These are phyloP conservation scores for Sequoiadendron giganteum DNA, from an alignment of 75 land plant genomes.

Conservation along the genomic window DNA sequence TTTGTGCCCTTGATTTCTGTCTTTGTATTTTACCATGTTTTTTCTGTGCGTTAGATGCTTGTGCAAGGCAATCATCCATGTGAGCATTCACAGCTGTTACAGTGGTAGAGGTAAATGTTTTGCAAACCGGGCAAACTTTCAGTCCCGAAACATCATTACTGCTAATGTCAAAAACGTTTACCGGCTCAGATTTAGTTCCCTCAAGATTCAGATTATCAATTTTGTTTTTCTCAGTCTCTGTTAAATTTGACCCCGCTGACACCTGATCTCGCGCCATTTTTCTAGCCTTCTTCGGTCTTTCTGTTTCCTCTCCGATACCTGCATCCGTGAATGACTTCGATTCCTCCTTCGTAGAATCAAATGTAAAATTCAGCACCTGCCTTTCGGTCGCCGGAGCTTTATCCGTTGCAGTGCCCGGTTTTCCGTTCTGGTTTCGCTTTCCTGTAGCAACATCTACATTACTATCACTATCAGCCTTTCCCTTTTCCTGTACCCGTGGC, in stretches of 20 bases:
- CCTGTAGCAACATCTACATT: background rate
- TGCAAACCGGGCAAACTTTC: slow-evolving; percentile 81
- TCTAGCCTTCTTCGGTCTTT: background rate
- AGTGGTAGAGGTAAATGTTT: slow-evolving; percentile 61
- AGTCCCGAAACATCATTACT: background rate
- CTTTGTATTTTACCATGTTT: background rate
- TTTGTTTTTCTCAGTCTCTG: background rate
- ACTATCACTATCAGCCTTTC: background rate
- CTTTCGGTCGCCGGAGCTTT: background rate
- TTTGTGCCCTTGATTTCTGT: background rate
- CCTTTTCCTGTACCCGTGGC: background rate
- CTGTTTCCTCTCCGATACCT: background rate
- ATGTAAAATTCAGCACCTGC: background rate
- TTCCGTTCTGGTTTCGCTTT: background rate
- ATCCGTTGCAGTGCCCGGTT: background rate
- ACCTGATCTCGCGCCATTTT: background rate
- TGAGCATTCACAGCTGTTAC: slow-evolving; percentile 86
- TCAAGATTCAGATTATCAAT: background rate
- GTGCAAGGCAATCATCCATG: slow-evolving; percentile 71
- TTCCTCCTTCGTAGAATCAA: background rate
- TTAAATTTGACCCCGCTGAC: background rate
- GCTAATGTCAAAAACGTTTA: background rate
- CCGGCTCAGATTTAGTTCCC: background rate
- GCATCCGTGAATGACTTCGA: background rate
- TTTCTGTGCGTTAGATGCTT: slow-evolving; percentile 28